Conservation (phyloP, 1,284 basidiomycete species). For the Puccinia hordei region DNA sequence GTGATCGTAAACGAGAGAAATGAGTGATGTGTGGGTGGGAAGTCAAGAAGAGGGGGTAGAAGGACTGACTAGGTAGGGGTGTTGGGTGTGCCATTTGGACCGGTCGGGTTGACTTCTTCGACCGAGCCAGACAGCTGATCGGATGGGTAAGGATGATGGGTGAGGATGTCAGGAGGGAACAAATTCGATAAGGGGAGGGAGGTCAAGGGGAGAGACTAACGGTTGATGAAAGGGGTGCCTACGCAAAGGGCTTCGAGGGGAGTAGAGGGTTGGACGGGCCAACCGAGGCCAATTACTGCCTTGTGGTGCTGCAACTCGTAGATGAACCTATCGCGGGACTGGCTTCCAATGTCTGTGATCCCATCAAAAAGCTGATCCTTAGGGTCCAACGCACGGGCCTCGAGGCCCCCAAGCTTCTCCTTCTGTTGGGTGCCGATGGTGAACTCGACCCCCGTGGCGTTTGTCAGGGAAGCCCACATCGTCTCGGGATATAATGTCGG, state of each 20-base stretch:
- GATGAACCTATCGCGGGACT: constrained; percentile 25
- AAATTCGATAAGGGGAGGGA: too few species aligned
- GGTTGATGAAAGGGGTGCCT: constrained; percentile 46
- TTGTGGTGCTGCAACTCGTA: constrained; percentile 35
- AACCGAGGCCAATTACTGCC: constrained; percentile 38
- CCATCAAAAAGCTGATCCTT: constrained; percentile 6
- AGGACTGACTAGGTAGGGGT: constrained; percentile 42
- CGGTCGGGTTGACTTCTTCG: constrained; percentile 25
- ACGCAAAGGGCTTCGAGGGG: constrained; percentile 49
- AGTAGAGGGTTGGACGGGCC: constrained; percentile 44
- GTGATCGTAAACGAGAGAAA: too few species aligned
- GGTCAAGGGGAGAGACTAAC: constrained; percentile 8
- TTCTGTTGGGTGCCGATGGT: constrained; percentile 40
- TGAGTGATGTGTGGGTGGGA: background rate
- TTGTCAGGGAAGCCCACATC: constrained; percentile 25
- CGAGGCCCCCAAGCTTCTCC: background rate
- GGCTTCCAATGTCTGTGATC: constrained; percentile 29
- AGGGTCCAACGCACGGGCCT: background rate
- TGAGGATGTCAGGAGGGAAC: too few species aligned
- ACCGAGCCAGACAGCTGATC: constrained; percentile 40
- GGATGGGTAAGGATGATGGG: too few species aligned
- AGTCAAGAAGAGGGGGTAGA: background rate
- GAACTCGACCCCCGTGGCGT: constrained; percentile 36
- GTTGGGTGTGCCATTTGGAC: constrained; percentile 49
- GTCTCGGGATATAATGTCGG: constrained; percentile 6